Evolutionary conservation across 345 rosid species (phyloP), one percentile per base, ranked within the genome.

Genomic region (Camelina hispida): DNA sequence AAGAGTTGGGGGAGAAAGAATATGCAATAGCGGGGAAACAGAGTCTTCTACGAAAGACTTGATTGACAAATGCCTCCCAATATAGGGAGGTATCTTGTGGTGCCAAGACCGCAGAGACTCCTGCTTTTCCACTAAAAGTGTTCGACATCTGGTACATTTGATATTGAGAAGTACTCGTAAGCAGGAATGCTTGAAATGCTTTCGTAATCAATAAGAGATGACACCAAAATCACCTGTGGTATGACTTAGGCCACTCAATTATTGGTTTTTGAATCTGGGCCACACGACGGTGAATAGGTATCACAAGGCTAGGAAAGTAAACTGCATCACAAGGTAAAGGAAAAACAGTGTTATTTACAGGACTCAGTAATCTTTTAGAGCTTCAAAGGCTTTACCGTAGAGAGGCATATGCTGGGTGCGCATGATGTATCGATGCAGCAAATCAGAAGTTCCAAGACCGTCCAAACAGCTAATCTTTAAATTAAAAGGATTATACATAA

Each of bases 231-330:
- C 73, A 95, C 99, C 97, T 89, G 54, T 87, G 87, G 78, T 83
- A 82, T 40, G 97, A 88, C 82, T 90, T 90, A 66, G 99, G 99
- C 97, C 99, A 95, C 79, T 92, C 91, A 64, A 95, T 86, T 60
- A 79, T 84, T 76, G 93, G 92, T 78, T 76, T 92, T 66, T 87
- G 96, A 82, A 89, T 86, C 82, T 92, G 97, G 66, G 96, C 87
- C 28, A 95, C 89, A 28, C 75, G 80, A 59, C 70, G 81, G 72
- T 95, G 97, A 60, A 95, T 71, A 38, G 77, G 69, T 72, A 92
- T 80, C 46, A 88, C 97, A 79, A 86, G 73, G 63, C 81, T 74
- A 47, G 97, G 89, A 68, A 84, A 85, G 83, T 95, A 92, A 78
- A 72, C 99, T 92, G 87, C 82, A 79, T 43, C 64, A 74, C 68